Base-by-base conservation (phyloP, 352 stramenopile species). In the Phytophthora podocarpi region DNA sequence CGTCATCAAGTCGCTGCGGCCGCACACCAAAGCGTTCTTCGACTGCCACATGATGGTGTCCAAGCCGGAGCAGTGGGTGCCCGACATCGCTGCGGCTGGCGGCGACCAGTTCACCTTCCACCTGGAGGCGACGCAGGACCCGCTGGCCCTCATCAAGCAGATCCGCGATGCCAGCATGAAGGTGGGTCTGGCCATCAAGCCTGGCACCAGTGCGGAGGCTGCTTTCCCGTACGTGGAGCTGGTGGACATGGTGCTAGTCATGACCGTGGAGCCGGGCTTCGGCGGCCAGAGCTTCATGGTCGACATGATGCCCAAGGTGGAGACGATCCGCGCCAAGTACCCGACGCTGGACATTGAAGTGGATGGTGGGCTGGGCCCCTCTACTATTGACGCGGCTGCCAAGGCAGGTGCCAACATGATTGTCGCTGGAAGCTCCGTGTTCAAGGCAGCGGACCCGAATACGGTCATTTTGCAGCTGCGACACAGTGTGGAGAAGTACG, bases 1-100 rank as follows among this genome's bases (percentile, higher is more conserved):
- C 5, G 93, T 99, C 23, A 98, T 99, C 78, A 96, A 97, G 73
- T 95, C 80, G 47, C 80, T 98, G 51, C 80, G 90, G 4, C 70
- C 82, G 51, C 90, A 97, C 67, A 95, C 88, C 15, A 78, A 80
- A 26, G 87, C 87, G 5, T 98, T 97, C 67, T 95, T 99, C 51
- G 97, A 99, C 75, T 98, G 93, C 78, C 97, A 99, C 81, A 96
- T 99, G 82, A 99, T 99, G 97, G 96, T 98, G 18, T 85, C 85
- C 42, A 91, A 98, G 66, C 95, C 94, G 4, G 92, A 96, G 67
- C 93, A 98, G 68, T 99, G 96, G 96, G 91, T 99, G 21, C 73
- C 91, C 13, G 90, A 97, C 58, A 97, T 99, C 55, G 93, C 94
- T 9, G 93, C 97, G 47, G 97, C 97, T 21, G 96, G 97, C 21